Evolutionary conservation across 305 asterid genomes (phyloP).

Genomic region (Fraxinus albicans): DNA sequence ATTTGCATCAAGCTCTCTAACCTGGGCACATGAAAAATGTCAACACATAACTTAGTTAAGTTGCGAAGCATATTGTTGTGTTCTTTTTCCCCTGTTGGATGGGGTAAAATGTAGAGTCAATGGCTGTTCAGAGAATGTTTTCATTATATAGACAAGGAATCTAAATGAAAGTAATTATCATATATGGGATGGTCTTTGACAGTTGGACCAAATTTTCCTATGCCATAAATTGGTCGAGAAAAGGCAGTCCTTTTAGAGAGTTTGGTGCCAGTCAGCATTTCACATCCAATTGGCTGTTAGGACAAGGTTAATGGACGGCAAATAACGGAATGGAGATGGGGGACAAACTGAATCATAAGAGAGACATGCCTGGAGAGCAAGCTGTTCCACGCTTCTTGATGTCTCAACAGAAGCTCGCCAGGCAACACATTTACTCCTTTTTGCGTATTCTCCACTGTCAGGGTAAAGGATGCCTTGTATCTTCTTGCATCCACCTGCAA

Average conservation of each 20-base stretch:
- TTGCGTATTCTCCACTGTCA: constrained; percentile 76
- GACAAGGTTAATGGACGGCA: constrained; percentile 11
- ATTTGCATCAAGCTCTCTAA: constrained; percentile 87
- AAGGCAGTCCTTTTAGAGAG: constrained; percentile 13
- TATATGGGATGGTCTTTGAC: background rate
- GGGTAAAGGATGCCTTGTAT: constrained; percentile 73
- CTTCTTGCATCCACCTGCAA: constrained; percentile 81
- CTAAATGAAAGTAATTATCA: constrained; percentile 4
- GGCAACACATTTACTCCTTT: constrained; percentile 63
- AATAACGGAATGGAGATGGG: background rate
- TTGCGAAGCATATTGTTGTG: background rate
- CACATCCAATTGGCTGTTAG: constrained; percentile 1
- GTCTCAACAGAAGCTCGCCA: constrained; percentile 95
- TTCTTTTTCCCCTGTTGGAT: constrained; percentile 15
- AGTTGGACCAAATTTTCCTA: background rate
- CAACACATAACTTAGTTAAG: background rate
- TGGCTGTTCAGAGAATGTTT: constrained; percentile 11
- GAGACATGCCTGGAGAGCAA: constrained; percentile 76
- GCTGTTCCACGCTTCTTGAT: constrained; percentile 74
- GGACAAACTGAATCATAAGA: constrained; percentile 19
- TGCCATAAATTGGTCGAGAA: constrained; percentile 12
- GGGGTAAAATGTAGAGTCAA: constrained; percentile 12
- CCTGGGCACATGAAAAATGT: constrained; percentile 45
- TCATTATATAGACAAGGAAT: constrained; percentile 19
- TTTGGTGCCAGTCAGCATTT: constrained; percentile 4